Base-by-base conservation (phyloP, 371 early-diverging fungal genomes). In the Rhizopus sp. region DNA sequence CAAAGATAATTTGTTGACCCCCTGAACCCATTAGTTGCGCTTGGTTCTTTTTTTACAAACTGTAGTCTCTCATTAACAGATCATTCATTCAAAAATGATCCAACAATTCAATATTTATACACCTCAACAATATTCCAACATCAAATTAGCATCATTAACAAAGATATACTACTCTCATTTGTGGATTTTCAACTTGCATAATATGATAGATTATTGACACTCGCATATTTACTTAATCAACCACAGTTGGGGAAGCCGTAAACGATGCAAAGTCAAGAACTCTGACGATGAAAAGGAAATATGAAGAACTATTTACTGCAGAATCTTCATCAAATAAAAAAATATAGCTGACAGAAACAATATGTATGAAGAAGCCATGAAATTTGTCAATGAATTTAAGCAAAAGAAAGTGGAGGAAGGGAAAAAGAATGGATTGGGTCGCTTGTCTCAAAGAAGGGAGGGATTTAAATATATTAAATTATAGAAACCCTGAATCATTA, bases 401-500 rank as follows among this genome's bases (percentile, higher is more conserved):
- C 50, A 50, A 57, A 50, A 57, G 50, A 57, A 23, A 55, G 39
- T 30, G 55, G 55, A 55, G 48, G 3, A 55, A 55, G 39, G 23
- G 55, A 31, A 57, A 57, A 50, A 23, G 42, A 57, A 57, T 57
- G 57, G 42, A 50, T 57, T 57, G 57, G 57, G 29, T 40, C 53
- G 33, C 59, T 37, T 59, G 59, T 47, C 41, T 53, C 29, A 48
- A 59, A 59, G 59, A 59, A 59, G 59, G 53, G 34, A 40, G 53
- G 49, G 34, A 48, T 33, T 59, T 59, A 7, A 50, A 50, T 3
- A 57, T 39, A 29, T 57, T 57, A 32, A 59, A 59, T 37, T 59
- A 52, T 52, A 52, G 52, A 59, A 59, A 59, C 52, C 15, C 59
- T 15, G 59, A 59, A 59, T 59, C 53, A 59, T 59, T 53, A 59